Evolutionary conservation across 2,329 filamentous ascomycete genomes (phyloP), one percentile per base, ranked within the genome.

Genomic region (Neoarthrinium moseri): DNA sequence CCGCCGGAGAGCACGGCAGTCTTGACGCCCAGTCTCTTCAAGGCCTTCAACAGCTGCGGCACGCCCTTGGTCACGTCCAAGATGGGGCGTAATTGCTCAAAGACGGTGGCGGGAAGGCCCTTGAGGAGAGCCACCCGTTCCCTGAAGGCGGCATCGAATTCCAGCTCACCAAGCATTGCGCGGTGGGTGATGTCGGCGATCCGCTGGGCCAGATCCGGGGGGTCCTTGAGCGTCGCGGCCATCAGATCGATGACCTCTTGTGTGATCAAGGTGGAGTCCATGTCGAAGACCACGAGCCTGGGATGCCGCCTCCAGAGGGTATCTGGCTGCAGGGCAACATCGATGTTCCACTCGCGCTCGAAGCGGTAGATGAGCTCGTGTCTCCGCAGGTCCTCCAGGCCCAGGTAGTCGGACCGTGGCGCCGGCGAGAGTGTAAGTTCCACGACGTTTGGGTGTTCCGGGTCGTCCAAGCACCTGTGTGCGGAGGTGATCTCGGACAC

Each of bases 221-320:
- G 71, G 67, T 87, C 71, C 38, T 70, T 74, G 58, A 96, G 82
- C 29, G 87, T 87, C 44, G 87, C 84, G 4, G 94, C 94, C 46
- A 99, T 85, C 59, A 97, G 84, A 66, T 99, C 94, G 62, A 99
- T 97, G 50, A 96, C 91, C 71, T 99, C 94, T 66, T 99, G 91
- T 44, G 92, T 87, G 64, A 99, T 97, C 49, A 99, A 79, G 0
- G 94, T 99, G 66, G 87, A 94, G 71, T 99, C 94, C 94, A 99
- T 99, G 67, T 99, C 94, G 61, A 99, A 99, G 24, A 96, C 89
- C 4, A 92, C 91, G 10, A 97, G 75, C 7, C 92, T 82, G 54
- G 91, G 91, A 67, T 95, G 82, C 22, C 86, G 80, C 48, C 90
- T 77, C 74, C 86, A 90, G 24, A 92, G 74, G 23, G 74, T 80